Conservation (phyloP, 768 basidiomycete genomes). For the Lactarius quietus region DNA sequence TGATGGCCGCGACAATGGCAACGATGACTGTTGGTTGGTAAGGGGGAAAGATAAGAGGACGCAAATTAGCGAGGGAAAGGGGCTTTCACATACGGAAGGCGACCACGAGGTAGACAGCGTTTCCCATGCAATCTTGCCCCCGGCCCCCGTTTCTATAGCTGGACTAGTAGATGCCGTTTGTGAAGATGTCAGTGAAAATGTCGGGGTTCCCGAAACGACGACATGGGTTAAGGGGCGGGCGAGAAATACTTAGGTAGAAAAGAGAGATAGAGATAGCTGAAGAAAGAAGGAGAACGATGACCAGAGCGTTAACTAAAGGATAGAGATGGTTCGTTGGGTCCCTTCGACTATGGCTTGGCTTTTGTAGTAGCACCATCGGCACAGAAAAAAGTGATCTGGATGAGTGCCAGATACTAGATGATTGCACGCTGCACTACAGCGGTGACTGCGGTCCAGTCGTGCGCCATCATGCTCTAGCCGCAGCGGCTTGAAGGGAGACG, state of each 20-base stretch:
- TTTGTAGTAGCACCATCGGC: background rate
- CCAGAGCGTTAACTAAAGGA: background rate
- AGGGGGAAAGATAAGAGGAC: slow-evolving; percentile 5
- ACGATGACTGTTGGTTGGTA: slow-evolving; percentile 17
- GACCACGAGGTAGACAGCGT: slow-evolving; percentile 13
- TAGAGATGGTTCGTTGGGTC: background rate
- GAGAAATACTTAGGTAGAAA: background rate
- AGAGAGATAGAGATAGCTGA: background rate
- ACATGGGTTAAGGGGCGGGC: background rate
- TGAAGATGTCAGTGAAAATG: background rate
- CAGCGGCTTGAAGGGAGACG: background rate
- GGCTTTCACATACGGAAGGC: background rate
- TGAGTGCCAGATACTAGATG: background rate
- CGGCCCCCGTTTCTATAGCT: background rate
- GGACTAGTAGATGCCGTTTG: background rate
- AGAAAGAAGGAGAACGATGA: background rate
- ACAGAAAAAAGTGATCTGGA: background rate
- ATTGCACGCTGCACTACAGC: background rate
- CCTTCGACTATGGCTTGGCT: background rate
- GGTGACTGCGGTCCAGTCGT: background rate
- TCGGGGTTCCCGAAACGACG: background rate
- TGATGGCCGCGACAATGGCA: background rate
- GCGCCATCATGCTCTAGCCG: background rate
- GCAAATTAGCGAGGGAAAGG: background rate
- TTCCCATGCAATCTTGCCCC: slow-evolving; percentile 7